Base-by-base conservation (phyloP, 352 stramenopile genomes). In the Pythium aphanidermatum region DNA sequence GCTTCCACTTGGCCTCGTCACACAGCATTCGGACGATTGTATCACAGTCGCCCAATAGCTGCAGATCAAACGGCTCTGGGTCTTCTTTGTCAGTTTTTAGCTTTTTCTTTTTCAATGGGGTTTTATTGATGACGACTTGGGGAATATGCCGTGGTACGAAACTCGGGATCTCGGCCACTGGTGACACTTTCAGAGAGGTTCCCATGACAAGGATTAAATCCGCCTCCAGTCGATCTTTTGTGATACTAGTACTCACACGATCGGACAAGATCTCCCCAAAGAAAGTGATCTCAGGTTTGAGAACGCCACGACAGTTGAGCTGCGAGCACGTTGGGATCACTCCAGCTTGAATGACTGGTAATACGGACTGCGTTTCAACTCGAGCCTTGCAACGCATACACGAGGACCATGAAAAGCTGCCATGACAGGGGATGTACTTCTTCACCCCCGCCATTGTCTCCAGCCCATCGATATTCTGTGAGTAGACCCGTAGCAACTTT, bases 401-500 rank as follows among this genome's bases (percentile, higher is more conserved):
- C 3, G 63, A 75, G 5, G 93, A 96, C 50, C 64, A 86, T 1
- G 82, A 73, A 46, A 98, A 92, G 35, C 74, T 95, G 31, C 96
- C 96, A 67, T 99, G 96, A 46, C 93, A 96, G 46, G 96, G 91
- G 14, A 98, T 89, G 44, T 96, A 84, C 53, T 72, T 78, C n/a
- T 66, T 92, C 29, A 98, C 79, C 16, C 93, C 95, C 2, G 95
- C 95, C 9, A 73, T 55, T 34, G 83, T 51, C 58, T 99, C 96
- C 26, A 99, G 61, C 0, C 86, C 95, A 61, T 99, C 97, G 61
- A 99, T 98, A 63, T 99, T 99, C 62, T 99, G 95, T 25, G 95
- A 98, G 58, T 98, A 98, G 25, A 96, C 68, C 3, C 93, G 74
- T 48, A 97, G 58, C 26, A 99, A 60, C 46, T 97, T 95, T 19